Percentiles rank a stretch among this genome's conserved stretches.
These are phyloP conservation scores for Dalbergia cochinchinensis DNA, from an alignment of 306 rosid genomes.

Conservation along the genomic window DNA sequence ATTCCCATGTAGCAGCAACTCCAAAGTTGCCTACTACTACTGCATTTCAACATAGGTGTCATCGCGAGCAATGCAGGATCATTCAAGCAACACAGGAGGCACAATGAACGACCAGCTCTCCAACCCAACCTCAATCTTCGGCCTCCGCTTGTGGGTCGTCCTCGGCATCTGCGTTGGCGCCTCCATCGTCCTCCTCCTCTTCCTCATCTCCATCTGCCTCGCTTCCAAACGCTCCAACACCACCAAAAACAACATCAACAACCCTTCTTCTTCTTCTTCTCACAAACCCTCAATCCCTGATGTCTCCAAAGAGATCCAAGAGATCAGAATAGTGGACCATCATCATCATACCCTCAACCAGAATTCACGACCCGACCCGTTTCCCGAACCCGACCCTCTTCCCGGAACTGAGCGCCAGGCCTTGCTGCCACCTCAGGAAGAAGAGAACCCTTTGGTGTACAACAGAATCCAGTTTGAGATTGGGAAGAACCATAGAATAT, in stretches of 20 bases:
- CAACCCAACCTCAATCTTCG: constrained; percentile 79
- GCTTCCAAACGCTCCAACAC: constrained; percentile 69
- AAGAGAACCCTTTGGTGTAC: constrained; percentile 55
- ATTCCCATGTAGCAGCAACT: neutral
- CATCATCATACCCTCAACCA: constrained; percentile 42
- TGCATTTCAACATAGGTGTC: too few species aligned
- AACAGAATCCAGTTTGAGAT: constrained; percentile 75
- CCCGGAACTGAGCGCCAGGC: constrained; percentile 55
- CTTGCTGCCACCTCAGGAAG: constrained; percentile 60
- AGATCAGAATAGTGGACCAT: constrained; percentile 53
- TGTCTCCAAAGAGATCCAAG: constrained; percentile 82
- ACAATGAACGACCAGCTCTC: constrained; percentile 81
- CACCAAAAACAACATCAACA: constrained; percentile 36
- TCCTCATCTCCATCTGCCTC: constrained; percentile 73
- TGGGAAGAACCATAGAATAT: constrained; percentile 79
- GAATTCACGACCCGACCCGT: constrained; percentile 51
- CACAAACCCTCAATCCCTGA: constrained; percentile 63
- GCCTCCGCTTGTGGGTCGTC: constrained; percentile 75
- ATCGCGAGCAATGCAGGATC: constrained; percentile 51
- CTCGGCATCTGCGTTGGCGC: constrained; percentile 78
- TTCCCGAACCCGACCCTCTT: constrained; percentile 60
- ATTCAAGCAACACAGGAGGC: constrained; percentile 22
- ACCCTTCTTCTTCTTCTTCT: neutral
- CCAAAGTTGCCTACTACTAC: too few species aligned
- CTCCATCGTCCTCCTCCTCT: constrained; percentile 73